Conservation (phyloP, 305 asterid genomes). For the Fraxinus baroniana region DNA sequence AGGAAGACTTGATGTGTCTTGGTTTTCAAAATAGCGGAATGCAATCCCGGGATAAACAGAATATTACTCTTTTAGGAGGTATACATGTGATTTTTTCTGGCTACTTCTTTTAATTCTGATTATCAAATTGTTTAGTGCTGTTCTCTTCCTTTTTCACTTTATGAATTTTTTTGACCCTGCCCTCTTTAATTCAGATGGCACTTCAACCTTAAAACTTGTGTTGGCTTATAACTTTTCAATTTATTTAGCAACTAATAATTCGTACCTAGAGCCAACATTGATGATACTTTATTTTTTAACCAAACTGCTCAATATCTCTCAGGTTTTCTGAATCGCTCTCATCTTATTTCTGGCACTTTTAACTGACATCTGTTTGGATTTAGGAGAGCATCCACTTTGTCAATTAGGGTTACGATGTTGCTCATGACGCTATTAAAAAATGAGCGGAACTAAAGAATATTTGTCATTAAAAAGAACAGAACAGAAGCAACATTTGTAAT, state of each 20-base stretch:
- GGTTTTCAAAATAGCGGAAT: conserved; percentile 96
- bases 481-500: neutral
- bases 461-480: neutral
- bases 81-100: conserved; percentile 22
- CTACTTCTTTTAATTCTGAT: conserved; percentile 9
- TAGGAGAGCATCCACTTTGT: neutral
- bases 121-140: conserved; percentile 3
- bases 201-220: neutral
- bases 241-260: neutral
- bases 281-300: neutral
- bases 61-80: conserved; percentile 95
- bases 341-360: conserved; percentile 1
- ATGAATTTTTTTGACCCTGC: neutral
- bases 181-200: neutral
- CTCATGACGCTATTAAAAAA: neutral
- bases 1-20: conserved; percentile 89
- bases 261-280: conserved; percentile 14
- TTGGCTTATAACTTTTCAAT: neutral
- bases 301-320: conserved; percentile 16
- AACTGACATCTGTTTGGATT: neutral
- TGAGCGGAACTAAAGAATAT: neutral
- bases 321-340: conserved; percentile 14
- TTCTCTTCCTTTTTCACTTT: neutral
- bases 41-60: conserved; percentile 67
- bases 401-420: neutral